Conservation (phyloP, 176 grass and related monocot genomes). For the barley (Hordeum vulgare) region DNA sequence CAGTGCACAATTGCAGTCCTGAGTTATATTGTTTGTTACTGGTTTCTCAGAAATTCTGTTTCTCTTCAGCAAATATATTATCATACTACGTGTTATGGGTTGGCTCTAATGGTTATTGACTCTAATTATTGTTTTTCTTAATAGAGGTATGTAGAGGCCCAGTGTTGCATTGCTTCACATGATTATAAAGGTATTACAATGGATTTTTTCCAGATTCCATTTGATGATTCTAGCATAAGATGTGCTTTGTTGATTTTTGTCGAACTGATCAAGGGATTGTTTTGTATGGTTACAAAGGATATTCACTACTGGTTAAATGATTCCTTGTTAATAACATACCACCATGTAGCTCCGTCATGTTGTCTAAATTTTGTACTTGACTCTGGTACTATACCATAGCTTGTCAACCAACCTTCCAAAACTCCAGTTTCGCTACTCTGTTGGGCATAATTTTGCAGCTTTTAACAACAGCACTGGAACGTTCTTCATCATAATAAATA, state of each 20-base stretch:
- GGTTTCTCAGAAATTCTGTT: neutral
- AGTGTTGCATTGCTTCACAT: constrained; percentile 90
- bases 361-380: neutral
- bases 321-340: neutral
- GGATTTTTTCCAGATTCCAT: constrained; percentile 1
- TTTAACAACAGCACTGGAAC: neutral
- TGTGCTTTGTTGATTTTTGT: neutral
- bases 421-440: neutral
- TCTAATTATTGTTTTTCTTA: constrained; percentile 24
- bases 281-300: neutral
- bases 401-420: neutral
- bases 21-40: neutral
- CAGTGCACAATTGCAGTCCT: neutral
- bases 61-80: neutral
- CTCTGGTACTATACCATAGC: neutral
- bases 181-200: constrained; percentile 85
- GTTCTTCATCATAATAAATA: constrained; percentile 5
- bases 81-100: constrained; percentile 20
- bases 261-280: neutral
- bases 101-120: neutral
- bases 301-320: neutral
- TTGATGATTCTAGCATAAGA: neutral
- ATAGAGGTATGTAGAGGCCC: constrained; percentile 91
- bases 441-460: neutral
- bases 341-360: neutral